A percentile compares a stretch with the other conserved stretches of the same genome.
These are phyloP conservation scores for Panicum virgatum DNA, from an alignment of 202 grass and related monocot species.

Conservation along the genomic window DNA sequence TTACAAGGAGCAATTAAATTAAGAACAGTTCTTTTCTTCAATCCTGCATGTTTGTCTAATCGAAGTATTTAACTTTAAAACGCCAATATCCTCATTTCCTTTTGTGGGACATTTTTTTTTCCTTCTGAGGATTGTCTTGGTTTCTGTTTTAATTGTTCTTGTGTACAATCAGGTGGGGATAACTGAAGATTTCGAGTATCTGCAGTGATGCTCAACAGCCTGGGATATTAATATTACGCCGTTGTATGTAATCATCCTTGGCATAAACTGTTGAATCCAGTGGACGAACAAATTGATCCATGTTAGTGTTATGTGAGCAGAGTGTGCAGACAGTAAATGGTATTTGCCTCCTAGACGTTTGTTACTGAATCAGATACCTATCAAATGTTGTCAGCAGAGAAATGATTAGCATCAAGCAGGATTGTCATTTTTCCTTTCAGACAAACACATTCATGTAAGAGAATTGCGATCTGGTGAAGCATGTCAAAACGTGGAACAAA, in stretches of 20 bases:
- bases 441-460: too few species aligned
- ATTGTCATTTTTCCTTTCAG: too few species aligned
- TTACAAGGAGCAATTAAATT: conserved; percentile 11
- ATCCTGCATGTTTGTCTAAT: background rate
- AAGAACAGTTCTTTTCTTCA: background rate
- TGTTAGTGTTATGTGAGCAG: background rate
- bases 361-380: background rate
- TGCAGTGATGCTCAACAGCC: conserved; percentile 43
- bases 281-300: background rate
- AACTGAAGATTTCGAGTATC: conserved; percentile 91
- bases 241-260: background rate
- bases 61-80: background rate
- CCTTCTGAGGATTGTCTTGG: background rate
- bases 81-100: background rate
- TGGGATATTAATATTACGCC: background rate
- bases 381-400: background rate
- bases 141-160: conserved; percentile 5
- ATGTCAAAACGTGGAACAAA: too few species aligned
- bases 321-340: background rate
- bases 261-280: conserved; percentile 20
- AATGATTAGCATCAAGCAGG: too few species aligned
- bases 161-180: conserved; percentile 68
- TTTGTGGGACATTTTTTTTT: background rate
- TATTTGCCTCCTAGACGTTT: too few species aligned
- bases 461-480: too few species aligned